phyloP scores from a whole-genome alignment of 345 rosid genomes.

The Alliaria petiolata region DNA sequence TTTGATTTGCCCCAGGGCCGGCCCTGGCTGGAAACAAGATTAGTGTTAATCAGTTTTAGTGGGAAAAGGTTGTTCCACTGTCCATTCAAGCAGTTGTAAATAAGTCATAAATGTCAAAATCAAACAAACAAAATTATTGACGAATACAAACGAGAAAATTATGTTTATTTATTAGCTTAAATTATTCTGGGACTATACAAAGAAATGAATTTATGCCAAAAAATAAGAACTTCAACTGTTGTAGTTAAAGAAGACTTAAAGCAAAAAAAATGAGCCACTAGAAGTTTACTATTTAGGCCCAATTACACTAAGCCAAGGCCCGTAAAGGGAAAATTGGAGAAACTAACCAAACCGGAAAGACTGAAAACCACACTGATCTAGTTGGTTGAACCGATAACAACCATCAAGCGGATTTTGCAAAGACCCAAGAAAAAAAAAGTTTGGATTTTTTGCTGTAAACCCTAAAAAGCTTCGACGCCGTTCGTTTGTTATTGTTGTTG shows the following conservation, averaged over 20 bases:
- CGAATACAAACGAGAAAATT: too few species aligned
- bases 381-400: not conserved
- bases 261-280: too few species aligned
- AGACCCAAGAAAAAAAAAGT: not conserved
- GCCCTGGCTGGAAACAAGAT: too few species aligned
- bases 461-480: constrained; percentile 16
- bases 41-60: not conserved
- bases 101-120: not conserved
- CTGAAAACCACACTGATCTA: not conserved
- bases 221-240: not conserved
- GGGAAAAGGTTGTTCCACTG: not conserved
- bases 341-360: not conserved
- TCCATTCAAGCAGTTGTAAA: not conserved
- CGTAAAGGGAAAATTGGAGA: not conserved
- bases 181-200: too few species aligned
- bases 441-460: not conserved
- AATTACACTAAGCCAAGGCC: too few species aligned
- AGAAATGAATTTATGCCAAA: too few species aligned
- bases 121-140: too few species aligned
- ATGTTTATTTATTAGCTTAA: too few species aligned
- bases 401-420: not conserved
- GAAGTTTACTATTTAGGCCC: not conserved
- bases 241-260: too few species aligned
- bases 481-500: too few species aligned
- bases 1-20: too few species aligned